These are phyloP conservation scores for Neopestalotiopsis clavispora DNA, from an alignment of 2,329 filamentous ascomycete genomes.

Conservation along the genomic window DNA sequence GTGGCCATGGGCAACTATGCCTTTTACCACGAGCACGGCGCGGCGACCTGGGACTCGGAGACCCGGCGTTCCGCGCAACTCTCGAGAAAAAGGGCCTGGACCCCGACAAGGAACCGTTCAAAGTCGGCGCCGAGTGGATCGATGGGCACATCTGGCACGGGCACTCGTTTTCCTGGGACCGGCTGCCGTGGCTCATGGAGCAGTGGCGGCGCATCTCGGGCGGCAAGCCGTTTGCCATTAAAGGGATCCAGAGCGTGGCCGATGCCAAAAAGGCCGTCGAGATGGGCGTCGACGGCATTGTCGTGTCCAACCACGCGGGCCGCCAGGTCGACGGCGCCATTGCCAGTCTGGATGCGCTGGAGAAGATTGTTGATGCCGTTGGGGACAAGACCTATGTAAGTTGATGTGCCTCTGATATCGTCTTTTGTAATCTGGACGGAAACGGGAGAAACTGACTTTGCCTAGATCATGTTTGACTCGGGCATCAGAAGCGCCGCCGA, in stretches of 20 bases:
- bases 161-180: constrained; percentile 66
- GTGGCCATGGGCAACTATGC: constrained; percentile 62
- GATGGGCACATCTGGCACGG: constrained; percentile 68
- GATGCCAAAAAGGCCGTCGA: constrained; percentile 64
- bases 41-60: constrained; percentile 58
- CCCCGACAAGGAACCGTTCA: constrained; percentile 52
- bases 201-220: constrained; percentile 63
- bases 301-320: constrained; percentile 64
- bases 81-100: constrained; percentile 59
- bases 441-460: constrained; percentile 23
- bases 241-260: constrained; percentile 65
- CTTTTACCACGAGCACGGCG: constrained; percentile 65
- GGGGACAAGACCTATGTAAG: constrained; percentile 36
- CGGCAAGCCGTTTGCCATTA: constrained; percentile 63
- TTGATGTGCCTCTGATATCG: constrained; percentile 14
- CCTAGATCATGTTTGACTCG: constrained; percentile 63
- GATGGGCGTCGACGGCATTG: constrained; percentile 46
- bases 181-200: constrained; percentile 63
- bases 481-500: constrained; percentile 62
- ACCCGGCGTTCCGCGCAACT: constrained; percentile 62
- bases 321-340: constrained; percentile 66
- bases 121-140: constrained; percentile 66
- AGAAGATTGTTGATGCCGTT: constrained; percentile 56
- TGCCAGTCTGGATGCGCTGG: constrained; percentile 62
- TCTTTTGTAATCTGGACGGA: constrained; percentile 33